Conservation (phyloP, 2,329 filamentous ascomycete species). For the Fusarium sp. region DNA sequence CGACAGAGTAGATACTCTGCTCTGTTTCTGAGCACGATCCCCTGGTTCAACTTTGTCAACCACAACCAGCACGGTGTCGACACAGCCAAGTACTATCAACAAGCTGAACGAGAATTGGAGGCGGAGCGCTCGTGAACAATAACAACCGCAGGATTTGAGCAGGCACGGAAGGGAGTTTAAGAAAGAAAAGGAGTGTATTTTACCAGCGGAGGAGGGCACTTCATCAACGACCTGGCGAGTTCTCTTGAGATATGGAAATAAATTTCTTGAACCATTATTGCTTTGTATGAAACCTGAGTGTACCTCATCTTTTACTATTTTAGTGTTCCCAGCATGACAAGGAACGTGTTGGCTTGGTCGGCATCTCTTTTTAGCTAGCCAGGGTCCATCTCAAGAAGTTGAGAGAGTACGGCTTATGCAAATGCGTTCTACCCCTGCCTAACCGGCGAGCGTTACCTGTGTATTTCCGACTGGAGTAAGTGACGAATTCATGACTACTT, state of each 20-base stretch:
- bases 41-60: constrained; percentile 99
- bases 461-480: too few species aligned
- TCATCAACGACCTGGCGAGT: constrained; percentile 36
- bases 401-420: neutral
- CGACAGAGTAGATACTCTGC: constrained; percentile 93
- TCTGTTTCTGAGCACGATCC: constrained; percentile 84
- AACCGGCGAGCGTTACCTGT: neutral
- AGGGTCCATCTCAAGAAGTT: neutral
- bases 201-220: constrained; percentile 37
- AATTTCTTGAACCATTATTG: constrained; percentile 32
- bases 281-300: neutral
- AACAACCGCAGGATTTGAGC: neutral
- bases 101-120: constrained; percentile 93
- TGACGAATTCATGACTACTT: too few species aligned
- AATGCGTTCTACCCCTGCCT: neutral
- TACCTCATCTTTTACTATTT: neutral
- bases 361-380: neutral
- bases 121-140: constrained; percentile 64
- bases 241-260: constrained; percentile 44
- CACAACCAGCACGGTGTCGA: constrained; percentile 96
- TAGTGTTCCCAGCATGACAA: too few species aligned
- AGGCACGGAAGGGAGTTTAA: neutral
- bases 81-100: constrained; percentile 97
- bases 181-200: constrained; percentile 44
- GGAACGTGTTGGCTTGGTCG: neutral